Percentiles rank a stretch among this genome's conserved stretches.
These are phyloP conservation scores for Epichloe elymi DNA, from an alignment of 2,329 filamentous ascomycete species.

Conservation along the genomic window DNA sequence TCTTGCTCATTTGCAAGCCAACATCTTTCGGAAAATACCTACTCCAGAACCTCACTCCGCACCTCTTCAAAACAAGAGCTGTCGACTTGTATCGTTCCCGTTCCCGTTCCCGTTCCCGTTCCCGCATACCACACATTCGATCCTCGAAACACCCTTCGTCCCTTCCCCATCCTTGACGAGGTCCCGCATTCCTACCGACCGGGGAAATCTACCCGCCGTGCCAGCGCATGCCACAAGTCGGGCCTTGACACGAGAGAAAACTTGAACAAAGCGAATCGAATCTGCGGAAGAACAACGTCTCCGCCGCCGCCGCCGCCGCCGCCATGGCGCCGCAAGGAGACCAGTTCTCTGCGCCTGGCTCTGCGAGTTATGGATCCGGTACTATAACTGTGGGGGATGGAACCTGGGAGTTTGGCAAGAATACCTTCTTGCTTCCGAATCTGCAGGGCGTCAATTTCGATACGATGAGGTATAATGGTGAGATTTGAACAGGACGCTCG, in stretches of 20 bases:
- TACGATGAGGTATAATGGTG: constrained; percentile 77
- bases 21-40: no score
- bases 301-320: constrained; percentile 25
- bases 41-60: no score
- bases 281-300: background rate
- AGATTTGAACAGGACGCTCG: background rate
- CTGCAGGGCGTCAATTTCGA: constrained; percentile 64
- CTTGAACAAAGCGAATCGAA: background rate
- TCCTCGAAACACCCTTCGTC: no score
- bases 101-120: background rate
- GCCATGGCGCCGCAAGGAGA: constrained; percentile 45
- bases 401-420: constrained; percentile 68
- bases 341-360: constrained; percentile 54
- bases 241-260: background rate
- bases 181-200: no score
- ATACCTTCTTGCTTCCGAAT: constrained; percentile 68
- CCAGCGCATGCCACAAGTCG: background rate
- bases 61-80: background rate
- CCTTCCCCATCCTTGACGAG: no score
- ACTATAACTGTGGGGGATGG: constrained; percentile 67
- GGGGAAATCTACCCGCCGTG: background rate
- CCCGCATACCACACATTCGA: constrained; percentile 1
- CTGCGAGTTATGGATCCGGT: constrained; percentile 58
- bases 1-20: no score
- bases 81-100: background rate